A percentile compares a stretch with the other conserved stretches of the same genome.
Conservation (phyloP, 306 rosid genomes). For the Vigna mungo region DNA sequence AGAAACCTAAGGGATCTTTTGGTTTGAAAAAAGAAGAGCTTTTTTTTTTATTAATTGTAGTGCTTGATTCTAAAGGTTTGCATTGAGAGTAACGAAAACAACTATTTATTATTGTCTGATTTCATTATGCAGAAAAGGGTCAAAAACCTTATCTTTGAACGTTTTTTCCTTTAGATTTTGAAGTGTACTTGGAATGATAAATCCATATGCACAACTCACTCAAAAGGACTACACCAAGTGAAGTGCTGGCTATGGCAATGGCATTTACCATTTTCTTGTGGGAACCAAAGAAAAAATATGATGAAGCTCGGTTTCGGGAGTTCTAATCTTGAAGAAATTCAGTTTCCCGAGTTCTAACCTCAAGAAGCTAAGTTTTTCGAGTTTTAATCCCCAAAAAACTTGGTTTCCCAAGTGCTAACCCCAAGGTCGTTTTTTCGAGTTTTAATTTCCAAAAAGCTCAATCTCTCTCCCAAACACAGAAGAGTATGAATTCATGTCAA, state of each 20-base stretch:
- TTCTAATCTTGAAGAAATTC: too few species aligned
- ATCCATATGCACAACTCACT: constrained; percentile 63
- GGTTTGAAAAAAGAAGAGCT: not conserved
- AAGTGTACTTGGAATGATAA: constrained; percentile 49
- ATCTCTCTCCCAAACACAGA: too few species aligned
- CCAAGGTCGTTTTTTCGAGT: too few species aligned
- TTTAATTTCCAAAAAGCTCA: too few species aligned
- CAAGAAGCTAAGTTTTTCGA: too few species aligned
- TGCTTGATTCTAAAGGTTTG: not conserved
- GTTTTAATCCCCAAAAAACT: too few species aligned
- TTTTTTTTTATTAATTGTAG: not conserved
- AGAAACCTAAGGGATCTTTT: not conserved
- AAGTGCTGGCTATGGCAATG: constrained; percentile 53
- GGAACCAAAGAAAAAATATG: constrained; percentile 22
- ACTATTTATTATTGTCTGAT: not conserved
- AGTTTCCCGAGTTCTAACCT: too few species aligned
- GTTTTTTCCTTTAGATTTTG: constrained; percentile 52
- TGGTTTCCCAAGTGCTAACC: too few species aligned
- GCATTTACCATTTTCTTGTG: constrained; percentile 66
- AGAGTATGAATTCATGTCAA: too few species aligned
- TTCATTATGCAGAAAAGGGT: not conserved
- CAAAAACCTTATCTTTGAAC: constrained; percentile 49
- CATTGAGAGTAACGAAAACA: not conserved
- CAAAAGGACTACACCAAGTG: constrained; percentile 56
- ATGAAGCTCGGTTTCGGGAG: too few species aligned